Base-by-base conservation (phyloP, 2,329 filamentous ascomycete species). In the Nemania diffusa region DNA sequence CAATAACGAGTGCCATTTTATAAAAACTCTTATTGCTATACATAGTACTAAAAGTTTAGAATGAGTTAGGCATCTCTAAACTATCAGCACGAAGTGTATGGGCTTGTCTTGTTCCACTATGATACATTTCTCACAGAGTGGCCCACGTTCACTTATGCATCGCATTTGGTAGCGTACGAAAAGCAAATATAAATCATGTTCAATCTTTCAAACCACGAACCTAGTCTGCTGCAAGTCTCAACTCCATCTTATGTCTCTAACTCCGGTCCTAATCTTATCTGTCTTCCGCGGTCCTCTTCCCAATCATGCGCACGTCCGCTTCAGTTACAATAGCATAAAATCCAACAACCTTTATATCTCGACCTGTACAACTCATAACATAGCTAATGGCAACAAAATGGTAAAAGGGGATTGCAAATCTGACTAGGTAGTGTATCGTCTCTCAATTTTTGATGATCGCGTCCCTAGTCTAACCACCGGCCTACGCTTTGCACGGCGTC, bases 201-300 rank as follows among this genome's bases (percentile, higher is more conserved):
- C 37, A 40, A 40, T 15, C 15, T 40, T 15, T 40, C 5, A 40
- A 15, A 40, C 37, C 8, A n/a, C 8, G 6, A 27, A n/a, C n/a
- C 17, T 7, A 50, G 34, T 58, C n/a, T n/a, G n/a, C 48, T 29
- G 9, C 56, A 32, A 48, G 5, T 64, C 48, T 55, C 22, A n/a
- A 51, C 48, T 59, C 22, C 17, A 26, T 29, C 11, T 48, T 24
- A 29, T 55, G 24, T 42, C n/a, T 27, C 24, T 56, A 24, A 40
- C 7, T 44, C 29, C 50, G 32, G 37, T 42, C 32, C 22, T 27
- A n/a, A 15, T 46, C 40, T 32, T 27, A 48, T 29, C 42, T 46
- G 17, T 46, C 56, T 48, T 48, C 20, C 9, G 29, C 9, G 11
- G 15, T 40, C 37, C 37, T 40, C 37, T 40, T 40, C 17, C 37